phyloP scores from a whole-genome alignment of 2,329 filamentous ascomycete species.

The Trichoderma pleuroti region DNA sequence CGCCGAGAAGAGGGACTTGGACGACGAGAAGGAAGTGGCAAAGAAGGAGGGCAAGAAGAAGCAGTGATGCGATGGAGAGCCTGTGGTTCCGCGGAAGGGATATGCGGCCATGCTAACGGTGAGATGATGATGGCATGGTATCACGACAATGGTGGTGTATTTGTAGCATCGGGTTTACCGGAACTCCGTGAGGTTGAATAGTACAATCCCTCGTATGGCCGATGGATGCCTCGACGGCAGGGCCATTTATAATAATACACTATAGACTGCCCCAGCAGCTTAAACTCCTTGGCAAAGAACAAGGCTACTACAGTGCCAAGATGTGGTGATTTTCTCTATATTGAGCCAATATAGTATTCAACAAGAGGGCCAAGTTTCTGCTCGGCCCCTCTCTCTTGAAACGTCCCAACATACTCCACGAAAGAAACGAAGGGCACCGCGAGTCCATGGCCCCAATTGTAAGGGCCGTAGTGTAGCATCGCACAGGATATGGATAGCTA shows the following conservation, averaged over 20 bases:
- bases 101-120: neutral
- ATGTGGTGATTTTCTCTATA: neutral
- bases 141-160: neutral
- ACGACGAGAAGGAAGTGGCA: slow-evolving; percentile 68
- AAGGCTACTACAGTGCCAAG: neutral
- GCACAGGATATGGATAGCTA: neutral
- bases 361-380: neutral
- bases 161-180: slow-evolving; percentile 12
- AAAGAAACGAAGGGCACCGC: neutral
- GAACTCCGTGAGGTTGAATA: neutral
- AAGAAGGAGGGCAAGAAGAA: slow-evolving; percentile 38
- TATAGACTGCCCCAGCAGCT: neutral
- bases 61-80: slow-evolving; percentile 26
- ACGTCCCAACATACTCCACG: neutral
- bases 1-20: slow-evolving; percentile 86
- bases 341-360: neutral
- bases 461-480: too few relatives aligned
- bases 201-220: slow-evolving; percentile 7
- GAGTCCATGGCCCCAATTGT: neutral
- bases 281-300: neutral
- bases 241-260: neutral
- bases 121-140: neutral
- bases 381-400: neutral
- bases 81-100: neutral
- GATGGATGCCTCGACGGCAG: neutral